These are phyloP conservation scores for Pichia sp. DNA, from an alignment of 1,139 yeast species.

Conservation along the genomic window DNA sequence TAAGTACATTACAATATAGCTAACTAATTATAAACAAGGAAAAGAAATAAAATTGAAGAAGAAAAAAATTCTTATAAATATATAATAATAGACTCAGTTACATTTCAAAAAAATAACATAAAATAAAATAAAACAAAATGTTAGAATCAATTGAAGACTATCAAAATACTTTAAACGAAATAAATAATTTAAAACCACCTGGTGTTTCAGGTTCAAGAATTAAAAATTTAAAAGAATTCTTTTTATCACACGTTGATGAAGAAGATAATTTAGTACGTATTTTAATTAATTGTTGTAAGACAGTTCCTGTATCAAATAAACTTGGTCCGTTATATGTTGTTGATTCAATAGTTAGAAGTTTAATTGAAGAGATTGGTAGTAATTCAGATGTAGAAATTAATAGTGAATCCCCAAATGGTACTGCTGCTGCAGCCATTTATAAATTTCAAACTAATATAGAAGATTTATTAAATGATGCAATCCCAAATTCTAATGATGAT, in stretches of 20 bases:
- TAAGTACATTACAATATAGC: too few species aligned
- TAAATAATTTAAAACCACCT: slow-evolving; percentile 73
- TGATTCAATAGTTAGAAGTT: slow-evolving; percentile 87
- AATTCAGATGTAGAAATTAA: slow-evolving; percentile 25
- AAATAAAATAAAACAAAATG: slow-evolving; percentile 9
- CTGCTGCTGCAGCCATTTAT: slow-evolving; percentile 68
- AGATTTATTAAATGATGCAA: slow-evolving; percentile 53
- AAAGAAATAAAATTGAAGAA: too few species aligned
- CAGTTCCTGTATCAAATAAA: slow-evolving; percentile 75
- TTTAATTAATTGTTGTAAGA: slow-evolving; percentile 63
- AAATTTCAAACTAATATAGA: slow-evolving; percentile 54
- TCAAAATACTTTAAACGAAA: slow-evolving; percentile 64
- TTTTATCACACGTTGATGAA: slow-evolving; percentile 56
- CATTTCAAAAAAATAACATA: neutral
- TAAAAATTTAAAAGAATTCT: slow-evolving; percentile 73
- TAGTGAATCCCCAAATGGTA: slow-evolving; percentile 56
- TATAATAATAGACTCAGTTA: too few species aligned
- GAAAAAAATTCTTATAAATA: too few species aligned
- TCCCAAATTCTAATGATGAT: slow-evolving; percentile 44
- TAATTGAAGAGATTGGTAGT: slow-evolving; percentile 53
- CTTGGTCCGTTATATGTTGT: slow-evolving; percentile 86
- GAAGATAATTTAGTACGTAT: slow-evolving; percentile 56
- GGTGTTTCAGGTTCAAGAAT: slow-evolving; percentile 97
- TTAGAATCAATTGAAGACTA: slow-evolving; percentile 46
- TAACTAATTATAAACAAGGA: too few species aligned